Base-by-base conservation (phyloP, 2,329 filamentous ascomycete genomes). In the Karstenula rhodostoma region DNA sequence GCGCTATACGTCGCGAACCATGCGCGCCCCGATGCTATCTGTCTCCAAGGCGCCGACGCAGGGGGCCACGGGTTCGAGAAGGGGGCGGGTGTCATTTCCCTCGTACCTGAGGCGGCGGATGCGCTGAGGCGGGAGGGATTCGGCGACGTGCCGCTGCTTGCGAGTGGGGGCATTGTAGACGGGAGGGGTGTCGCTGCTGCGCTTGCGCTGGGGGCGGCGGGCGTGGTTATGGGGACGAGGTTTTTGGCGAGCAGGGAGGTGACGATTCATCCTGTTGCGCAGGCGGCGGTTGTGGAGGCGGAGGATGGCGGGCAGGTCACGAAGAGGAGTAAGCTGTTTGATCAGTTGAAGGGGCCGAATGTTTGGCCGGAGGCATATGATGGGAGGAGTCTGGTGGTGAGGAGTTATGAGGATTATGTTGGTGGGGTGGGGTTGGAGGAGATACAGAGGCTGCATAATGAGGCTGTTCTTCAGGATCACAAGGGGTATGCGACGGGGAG, bases 31-130 rank as follows among this genome's bases (percentile, higher is more conserved):
- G 86, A 90, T 67, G 85, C 85, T 43, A 65, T 90, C 1, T 86
- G 89, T n/a, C 79, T 86, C 6, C 88, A 90, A 73, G 88, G 88
- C 3, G 79, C 82, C 3, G 88, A 90, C 72, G 88, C 88, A 0
- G 88, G 87, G 1, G 88, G 88, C 0, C 88, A 90, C 68, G 87
- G 88, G 55, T 85, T 85, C 56, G 80, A 82, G 4, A 78, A 79
- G 25, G 85, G 85, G 2, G 82, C 84, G 1, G 83, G 87, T 3
- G 78, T 90, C 12, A 75, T 89, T 17, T 81, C 83, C 2, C 73
- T 90, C 6, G 72, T 90, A 22, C 86, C 87, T 0, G 87, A 90
- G 74, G 80, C 86, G 4, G 77, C 77, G 49, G 81, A 83, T 61
- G 78, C 84, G 53, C 66, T 89, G 19, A 60, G 66, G 0, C 74